Conservation (phyloP, 495 filamentous ascomycete genomes). For the Annulohypoxylon moriforme region DNA sequence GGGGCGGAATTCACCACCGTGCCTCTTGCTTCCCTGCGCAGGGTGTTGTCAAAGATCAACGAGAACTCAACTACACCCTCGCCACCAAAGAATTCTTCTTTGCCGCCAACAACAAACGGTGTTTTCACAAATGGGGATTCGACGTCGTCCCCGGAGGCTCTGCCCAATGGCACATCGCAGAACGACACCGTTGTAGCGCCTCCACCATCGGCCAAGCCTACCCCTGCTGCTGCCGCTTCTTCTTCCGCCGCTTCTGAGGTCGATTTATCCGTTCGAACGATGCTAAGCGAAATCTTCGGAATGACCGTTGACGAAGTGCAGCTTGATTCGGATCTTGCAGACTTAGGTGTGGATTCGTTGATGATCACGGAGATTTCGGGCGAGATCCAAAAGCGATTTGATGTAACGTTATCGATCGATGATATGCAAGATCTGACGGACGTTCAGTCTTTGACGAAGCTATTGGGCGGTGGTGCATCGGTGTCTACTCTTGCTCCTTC, state of each 20-base stretch:
- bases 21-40: slow-evolving; percentile 40
- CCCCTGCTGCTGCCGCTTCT: background rate
- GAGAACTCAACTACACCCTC: slow-evolving; percentile 37
- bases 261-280: slow-evolving; percentile 15
- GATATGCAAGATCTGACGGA: slow-evolving; percentile 31
- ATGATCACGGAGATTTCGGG: slow-evolving; percentile 55
- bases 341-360: slow-evolving; percentile 59
- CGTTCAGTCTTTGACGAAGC: slow-evolving; percentile 18
- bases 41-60: slow-evolving; percentile 45
- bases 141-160: no score
- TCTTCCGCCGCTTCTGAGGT: slow-evolving; percentile 6
- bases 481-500: background rate
- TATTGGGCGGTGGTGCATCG: slow-evolving; percentile 10
- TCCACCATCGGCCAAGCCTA: background rate
- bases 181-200: background rate
- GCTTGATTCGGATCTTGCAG: slow-evolving; percentile 35
- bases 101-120: background rate
- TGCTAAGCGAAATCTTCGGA: slow-evolving; percentile 27
- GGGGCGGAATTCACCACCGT: slow-evolving; percentile 50
- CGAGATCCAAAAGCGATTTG: slow-evolving; percentile 48
- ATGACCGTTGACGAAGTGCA: slow-evolving; percentile 25
- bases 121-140: background rate
- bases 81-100: background rate
- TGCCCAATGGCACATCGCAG: background rate
- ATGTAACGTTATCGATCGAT: slow-evolving; percentile 18